Base-by-base conservation (phyloP, 2,329 filamentous ascomycete species). In the Xylariaceae sp. region DNA sequence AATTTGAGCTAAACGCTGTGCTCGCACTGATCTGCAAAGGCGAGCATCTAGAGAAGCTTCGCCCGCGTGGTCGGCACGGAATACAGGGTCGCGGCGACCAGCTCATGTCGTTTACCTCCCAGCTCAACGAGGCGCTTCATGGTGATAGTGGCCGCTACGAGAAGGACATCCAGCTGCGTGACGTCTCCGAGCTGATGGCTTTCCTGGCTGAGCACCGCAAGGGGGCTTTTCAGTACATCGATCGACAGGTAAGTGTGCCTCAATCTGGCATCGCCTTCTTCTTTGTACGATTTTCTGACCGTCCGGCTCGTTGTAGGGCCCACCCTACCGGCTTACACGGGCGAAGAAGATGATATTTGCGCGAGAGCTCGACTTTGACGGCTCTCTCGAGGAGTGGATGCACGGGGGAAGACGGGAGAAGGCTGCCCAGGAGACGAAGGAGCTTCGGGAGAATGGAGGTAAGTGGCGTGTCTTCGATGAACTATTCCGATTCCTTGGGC, bases 61-160 rank as follows among this genome's bases (percentile, higher is more conserved):
- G 16, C 30, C 8, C 13, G 6, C 30, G 13, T n/a, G 6, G 6
- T 8, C 30, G 30, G 7, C 30, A n/a, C 13, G 16, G 13, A 7
- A n/a, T 4, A 8, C 30, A n/a, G 7, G 30, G 30, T n/a, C 7
- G 13, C 30, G 30, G 30, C 30, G 44, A 49, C 28, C 24, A 38
- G 22, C 13, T 35, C 1, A 28, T 48, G 3, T 34, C 28, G 12
- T 55, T 65, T 38, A 52, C 56, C 12, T 54, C 53, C 1, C 43
- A 50, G 34, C 45, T 65, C 31, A 65, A 64, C 38, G 31, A 51
- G 12, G 55, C 56, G 1, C 45, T 63, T 15, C 50, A 61, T 38
- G 42, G 41, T 19, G 19, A 4, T 19, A 15, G 17, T 17, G 12
- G 33, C 33, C 12, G 22, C 22, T 11, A 26, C 22, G 22, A 26